Base-by-base conservation (phyloP, 108 stramenopile species). In the Cyclostephanos invisitatus region DNA sequence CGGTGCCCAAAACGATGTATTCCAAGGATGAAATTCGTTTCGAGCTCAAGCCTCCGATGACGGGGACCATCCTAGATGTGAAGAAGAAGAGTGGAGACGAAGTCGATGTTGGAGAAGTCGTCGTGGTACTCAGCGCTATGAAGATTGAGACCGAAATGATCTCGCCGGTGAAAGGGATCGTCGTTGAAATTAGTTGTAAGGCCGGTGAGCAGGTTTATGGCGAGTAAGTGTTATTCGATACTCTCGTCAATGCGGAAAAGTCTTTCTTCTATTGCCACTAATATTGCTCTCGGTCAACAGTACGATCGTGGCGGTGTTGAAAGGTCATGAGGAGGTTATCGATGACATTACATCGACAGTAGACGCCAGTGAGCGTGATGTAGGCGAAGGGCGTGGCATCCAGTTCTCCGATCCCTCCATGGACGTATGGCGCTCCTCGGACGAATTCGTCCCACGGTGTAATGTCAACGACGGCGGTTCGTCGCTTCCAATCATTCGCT, bases 61-160 rank as follows among this genome's bases (percentile, higher is more conserved):
- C 88, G 44, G 90, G 91, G 4, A 90, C 86, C 7, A 85, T 92
- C 9, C 73, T 93, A 0, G 85, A 87, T 4, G 83, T 89, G 10
- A 83, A 76, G 46, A 87, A 86, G 29, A 70, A 77, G 53, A 42
- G 50, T 0, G 92, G 92, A 2, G 89, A 91, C 37, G 46, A 68
- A 35, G 91, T 94, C 10, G 83, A 83, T 50, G 68, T 74, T 32
- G 93, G 93, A 21, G 80, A 92, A 17, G 84, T 83, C 9, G 68
- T 94, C n/a, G 82, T 89, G 5, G 84, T 92, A 47, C 86, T 94
- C 21, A 77, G 73, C 17, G 93, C 93, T 17, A 92, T 94, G 91
- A 94, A 94, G 82, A 94, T 94, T 84, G 93, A 94, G 59, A 87
- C 90, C 49, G 68, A 74, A 38, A 75, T 94, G 64, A 68, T 83